Percentiles rank a stretch among this genome's conserved stretches.
Evolutionary conservation across 179 eudicot genomes (phyloP).

Genomic region (Monotropa hypopitys): DNA sequence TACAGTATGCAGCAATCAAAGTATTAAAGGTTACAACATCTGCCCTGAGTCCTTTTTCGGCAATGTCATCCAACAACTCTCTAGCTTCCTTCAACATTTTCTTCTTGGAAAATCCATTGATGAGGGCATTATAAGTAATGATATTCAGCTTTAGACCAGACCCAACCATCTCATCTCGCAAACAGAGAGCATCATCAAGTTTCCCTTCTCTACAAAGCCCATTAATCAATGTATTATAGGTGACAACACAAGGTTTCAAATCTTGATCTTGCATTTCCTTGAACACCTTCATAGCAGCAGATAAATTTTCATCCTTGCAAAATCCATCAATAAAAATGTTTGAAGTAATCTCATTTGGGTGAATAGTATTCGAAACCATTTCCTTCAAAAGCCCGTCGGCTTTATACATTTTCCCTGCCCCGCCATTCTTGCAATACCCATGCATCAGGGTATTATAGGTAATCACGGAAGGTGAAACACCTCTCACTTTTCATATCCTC

Average conservation of each 20-base stretch:
- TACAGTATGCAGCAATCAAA: constrained; percentile 49
- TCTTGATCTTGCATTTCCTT: constrained; percentile 19
- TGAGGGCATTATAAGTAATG: constrained; percentile 16
- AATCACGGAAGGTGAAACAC: constrained; percentile 12
- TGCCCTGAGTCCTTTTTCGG: constrained; percentile 23
- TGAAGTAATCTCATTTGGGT: constrained; percentile 14
- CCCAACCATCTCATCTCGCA: constrained; percentile 22
- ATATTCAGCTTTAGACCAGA: constrained; percentile 11
- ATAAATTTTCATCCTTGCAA: constrained; percentile 21
- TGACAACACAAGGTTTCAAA: constrained; percentile 13
- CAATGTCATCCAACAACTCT: constrained; percentile 33
- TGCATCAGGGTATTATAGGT: constrained; percentile 17
- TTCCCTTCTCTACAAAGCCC: constrained; percentile 26
- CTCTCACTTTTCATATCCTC: constrained; percentile 17
- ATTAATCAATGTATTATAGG: constrained; percentile 20
- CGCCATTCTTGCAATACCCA: constrained; percentile 24
- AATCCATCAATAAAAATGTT: constrained; percentile 18
- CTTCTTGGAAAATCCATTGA: constrained; percentile 31
- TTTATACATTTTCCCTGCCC: constrained; percentile 19
- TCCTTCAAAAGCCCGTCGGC: constrained; percentile 14
- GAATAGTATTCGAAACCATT: constrained; percentile 13
- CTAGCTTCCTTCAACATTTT: constrained; percentile 52
- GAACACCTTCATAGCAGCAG: constrained; percentile 16
- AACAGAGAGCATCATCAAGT: constrained; percentile 19
- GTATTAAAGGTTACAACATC: constrained; percentile 47